Percentiles rank a stretch among this genome's conserved stretches.
phyloP scores from a whole-genome alignment of 2,329 filamentous ascomycete species.

The Lecanicillium sp. region DNA sequence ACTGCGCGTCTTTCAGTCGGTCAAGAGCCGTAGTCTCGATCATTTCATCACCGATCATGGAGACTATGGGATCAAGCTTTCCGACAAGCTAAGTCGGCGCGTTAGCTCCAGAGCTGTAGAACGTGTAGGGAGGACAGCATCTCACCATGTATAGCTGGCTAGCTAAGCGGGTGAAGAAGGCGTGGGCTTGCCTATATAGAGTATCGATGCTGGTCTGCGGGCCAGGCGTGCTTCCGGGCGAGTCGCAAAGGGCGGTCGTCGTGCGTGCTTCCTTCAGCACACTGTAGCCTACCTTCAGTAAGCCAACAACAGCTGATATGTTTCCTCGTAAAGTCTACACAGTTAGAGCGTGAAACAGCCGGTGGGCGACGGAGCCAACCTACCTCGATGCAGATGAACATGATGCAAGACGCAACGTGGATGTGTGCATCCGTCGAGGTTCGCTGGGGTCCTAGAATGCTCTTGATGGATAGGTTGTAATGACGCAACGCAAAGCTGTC shows the following conservation, averaged over 20 bases:
- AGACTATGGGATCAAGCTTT: conserved; percentile 3
- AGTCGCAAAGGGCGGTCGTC: too few relatives aligned
- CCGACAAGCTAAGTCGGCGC: conserved; percentile 2
- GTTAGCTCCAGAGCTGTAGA: background rate
- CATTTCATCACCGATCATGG: conserved; percentile 6
- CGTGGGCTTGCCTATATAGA: conserved; percentile 6
- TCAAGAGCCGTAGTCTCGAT: background rate
- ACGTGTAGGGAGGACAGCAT: background rate
- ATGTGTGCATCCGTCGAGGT: conserved; percentile 3
- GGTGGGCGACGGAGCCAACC: background rate
- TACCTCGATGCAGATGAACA: conserved; percentile 10
- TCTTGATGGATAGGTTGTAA: conserved; percentile 7
- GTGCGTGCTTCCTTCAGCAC: conserved; percentile 3
- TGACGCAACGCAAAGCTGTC: conserved; percentile 8
- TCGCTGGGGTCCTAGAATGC: background rate
- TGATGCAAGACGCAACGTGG: conserved; percentile 7
- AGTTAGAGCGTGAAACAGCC: too few relatives aligned
- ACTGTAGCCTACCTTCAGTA: conserved; percentile 5
- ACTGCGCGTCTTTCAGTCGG: too few relatives aligned
- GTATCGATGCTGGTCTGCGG: conserved; percentile 1
- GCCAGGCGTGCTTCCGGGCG: too few relatives aligned
- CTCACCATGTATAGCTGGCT: conserved; percentile 7
- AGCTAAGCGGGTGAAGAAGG: conserved; percentile 6
- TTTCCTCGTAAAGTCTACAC: conserved; percentile 6
- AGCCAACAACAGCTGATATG: conserved; percentile 1